phyloP scores from a whole-genome alignment of 2,329 filamentous ascomycete genomes.

The Microcyclospora tardicrescens region DNA sequence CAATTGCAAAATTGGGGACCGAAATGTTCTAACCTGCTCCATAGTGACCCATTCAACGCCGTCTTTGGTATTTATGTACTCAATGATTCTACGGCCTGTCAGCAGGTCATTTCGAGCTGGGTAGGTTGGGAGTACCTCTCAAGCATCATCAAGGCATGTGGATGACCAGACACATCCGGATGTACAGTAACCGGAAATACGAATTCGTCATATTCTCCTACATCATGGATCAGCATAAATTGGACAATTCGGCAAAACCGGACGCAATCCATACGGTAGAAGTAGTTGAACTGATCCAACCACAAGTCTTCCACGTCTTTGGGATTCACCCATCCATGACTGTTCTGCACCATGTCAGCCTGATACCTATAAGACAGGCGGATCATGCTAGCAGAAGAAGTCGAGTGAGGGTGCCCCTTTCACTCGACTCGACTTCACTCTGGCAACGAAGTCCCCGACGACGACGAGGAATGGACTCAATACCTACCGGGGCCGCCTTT shows the following conservation, averaged over 20 bases:
- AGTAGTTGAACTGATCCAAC: constrained; percentile 58
- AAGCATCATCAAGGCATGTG: constrained; percentile 62
- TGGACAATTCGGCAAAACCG: too few relatives aligned
- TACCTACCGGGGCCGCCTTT: constrained; percentile 35
- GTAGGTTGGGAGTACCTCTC: constrained; percentile 38
- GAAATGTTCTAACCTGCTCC: constrained; percentile 32
- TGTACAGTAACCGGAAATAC: constrained; percentile 68
- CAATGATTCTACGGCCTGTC: constrained; percentile 41
- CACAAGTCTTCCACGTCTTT: constrained; percentile 53
- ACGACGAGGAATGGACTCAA: too few relatives aligned
- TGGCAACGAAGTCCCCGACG: too few relatives aligned
- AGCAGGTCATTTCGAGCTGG: constrained; percentile 2
- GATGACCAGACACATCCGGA: constrained; percentile 58
- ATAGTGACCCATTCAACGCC: constrained; percentile 57
- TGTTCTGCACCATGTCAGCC: constrained; percentile 33
- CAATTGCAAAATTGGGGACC: too few relatives aligned
- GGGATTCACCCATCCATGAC: constrained; percentile 46
- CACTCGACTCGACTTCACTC: too few relatives aligned
- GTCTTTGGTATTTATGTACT: constrained; percentile 52
- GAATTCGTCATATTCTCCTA: constrained; percentile 56
- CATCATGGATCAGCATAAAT: too few relatives aligned
- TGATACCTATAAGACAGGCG: too few relatives aligned
- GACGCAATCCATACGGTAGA: constrained; percentile 39
- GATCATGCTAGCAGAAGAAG: too few relatives aligned
- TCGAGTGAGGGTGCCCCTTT: too few relatives aligned